Conservation (phyloP, 1,284 basidiomycete genomes). For the Cutaneotrichosporon sp. region DNA sequence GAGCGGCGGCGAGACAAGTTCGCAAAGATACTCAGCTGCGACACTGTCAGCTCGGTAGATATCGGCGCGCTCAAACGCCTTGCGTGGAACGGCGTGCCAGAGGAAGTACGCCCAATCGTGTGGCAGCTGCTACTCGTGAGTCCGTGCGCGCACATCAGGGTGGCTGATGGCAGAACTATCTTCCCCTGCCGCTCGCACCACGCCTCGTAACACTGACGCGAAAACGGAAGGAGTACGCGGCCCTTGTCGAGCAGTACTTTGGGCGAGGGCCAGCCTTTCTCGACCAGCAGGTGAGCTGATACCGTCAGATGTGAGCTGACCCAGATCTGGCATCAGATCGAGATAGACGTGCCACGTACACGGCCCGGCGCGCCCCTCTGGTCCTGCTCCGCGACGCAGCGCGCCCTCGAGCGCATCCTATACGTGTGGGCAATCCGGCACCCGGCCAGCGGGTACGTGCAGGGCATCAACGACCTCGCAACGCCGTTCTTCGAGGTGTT, state of each 20-base stretch:
- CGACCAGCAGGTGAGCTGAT: slow-evolving; percentile 63
- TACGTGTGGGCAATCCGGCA: slow-evolving; percentile 98
- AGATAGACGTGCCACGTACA: slow-evolving; percentile 92
- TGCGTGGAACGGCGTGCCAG: slow-evolving; percentile 93
- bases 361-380: slow-evolving; percentile 85
- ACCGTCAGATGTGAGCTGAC: not conserved
- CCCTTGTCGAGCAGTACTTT: slow-evolving; percentile 88
- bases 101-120: slow-evolving; percentile 80
- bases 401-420: slow-evolving; percentile 86
- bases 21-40: slow-evolving; percentile 40
- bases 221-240: slow-evolving; percentile 88
- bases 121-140: slow-evolving; percentile 92
- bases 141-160: slow-evolving; percentile 25
- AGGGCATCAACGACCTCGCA: slow-evolving; percentile 95
- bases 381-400: slow-evolving; percentile 82
- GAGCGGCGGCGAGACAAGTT: slow-evolving; percentile 50
- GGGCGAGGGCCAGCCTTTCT: slow-evolving; percentile 74
- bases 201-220: slow-evolving; percentile 74
- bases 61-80: slow-evolving; percentile 71
- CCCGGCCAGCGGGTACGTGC: slow-evolving; percentile 93
- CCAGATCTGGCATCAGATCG: slow-evolving; percentile 95
- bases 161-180: slow-evolving; percentile 69
- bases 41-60: slow-evolving; percentile 37
- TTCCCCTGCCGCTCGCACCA: slow-evolving; percentile 78
- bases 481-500: slow-evolving; percentile 95